These are phyloP conservation scores for Parsonsia alboflavescens DNA, from an alignment of 257 asterid species.

Conservation along the genomic window DNA sequence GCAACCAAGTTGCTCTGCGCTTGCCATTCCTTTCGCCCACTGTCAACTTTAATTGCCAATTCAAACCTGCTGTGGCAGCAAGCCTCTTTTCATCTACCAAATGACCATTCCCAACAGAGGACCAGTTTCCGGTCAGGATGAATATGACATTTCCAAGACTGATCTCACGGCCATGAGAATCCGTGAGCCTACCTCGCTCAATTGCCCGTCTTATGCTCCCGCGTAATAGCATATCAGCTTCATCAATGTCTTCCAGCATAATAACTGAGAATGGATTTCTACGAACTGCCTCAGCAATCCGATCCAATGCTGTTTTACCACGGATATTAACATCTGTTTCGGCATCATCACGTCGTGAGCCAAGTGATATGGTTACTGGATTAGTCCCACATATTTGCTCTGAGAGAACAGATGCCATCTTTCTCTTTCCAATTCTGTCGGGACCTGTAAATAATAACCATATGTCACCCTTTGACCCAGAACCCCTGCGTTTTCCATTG, in stretches of 20 bases:
- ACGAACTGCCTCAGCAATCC: conserved; percentile 70
- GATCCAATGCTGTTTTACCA: conserved; percentile 74
- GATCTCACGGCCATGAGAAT: conserved; percentile 84
- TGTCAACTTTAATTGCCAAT: conserved; percentile 57
- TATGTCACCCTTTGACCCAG: conserved; percentile 62
- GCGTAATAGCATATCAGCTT: conserved; percentile 53
- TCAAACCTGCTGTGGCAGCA: conserved; percentile 34
- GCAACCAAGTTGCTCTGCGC: conserved; percentile 50
- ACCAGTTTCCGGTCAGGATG: conserved; percentile 81
- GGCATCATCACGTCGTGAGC: conserved; percentile 44
- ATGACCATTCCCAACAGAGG: conserved; percentile 34
- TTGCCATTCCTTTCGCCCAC: conserved; percentile 50
- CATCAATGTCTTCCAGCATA: conserved; percentile 78
- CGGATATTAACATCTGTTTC: conserved; percentile 45
- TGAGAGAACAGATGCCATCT: conserved; percentile 70
- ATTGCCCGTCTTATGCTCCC: conserved; percentile 62
- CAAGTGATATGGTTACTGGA: conserved; percentile 52
- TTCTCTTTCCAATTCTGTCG: conserved; percentile 71
- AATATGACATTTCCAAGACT: conserved; percentile 76
- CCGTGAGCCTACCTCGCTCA: conserved; percentile 67
- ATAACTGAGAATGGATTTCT: conserved; percentile 74
- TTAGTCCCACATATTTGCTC: conserved; percentile 60
- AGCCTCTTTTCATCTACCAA: conserved; percentile 46
- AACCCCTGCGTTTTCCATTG: conserved; percentile 48
- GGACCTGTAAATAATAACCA: conserved; percentile 92